phyloP scores from a whole-genome alignment of 768 basidiomycete species.

The Obba rivulosa region DNA sequence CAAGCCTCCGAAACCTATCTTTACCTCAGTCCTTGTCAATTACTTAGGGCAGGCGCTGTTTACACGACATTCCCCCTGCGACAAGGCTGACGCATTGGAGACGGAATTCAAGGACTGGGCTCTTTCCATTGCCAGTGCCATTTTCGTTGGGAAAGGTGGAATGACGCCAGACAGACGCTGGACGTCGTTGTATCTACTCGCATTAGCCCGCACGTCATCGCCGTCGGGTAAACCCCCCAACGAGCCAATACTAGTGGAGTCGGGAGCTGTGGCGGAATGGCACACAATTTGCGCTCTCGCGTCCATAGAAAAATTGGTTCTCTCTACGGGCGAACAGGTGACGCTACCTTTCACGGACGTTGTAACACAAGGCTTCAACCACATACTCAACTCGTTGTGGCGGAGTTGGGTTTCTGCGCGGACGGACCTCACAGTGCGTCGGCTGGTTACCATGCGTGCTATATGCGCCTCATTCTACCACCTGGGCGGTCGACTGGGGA shows the following conservation, averaged over 20 bases:
- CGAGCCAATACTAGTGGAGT: not conserved
- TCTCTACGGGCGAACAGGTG: not conserved
- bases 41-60: too few species aligned
- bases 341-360: not conserved
- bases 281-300: constrained; percentile 12
- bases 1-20: too few species aligned
- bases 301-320: constrained; percentile 5
- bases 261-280: constrained; percentile 12
- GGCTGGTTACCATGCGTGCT: constrained; percentile 1
- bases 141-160: not conserved
- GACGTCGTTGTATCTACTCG: constrained; percentile 10
- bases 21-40: too few species aligned
- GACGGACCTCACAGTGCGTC: not conserved
- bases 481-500: constrained; percentile 12
- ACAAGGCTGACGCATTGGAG: not conserved
- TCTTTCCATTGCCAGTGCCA: not conserved
- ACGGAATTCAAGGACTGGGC: not conserved
- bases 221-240: not conserved
- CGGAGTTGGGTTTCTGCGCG: constrained; percentile 26
- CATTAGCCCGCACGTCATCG: constrained; percentile 3
- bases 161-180: constrained; percentile 2
- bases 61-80: too few species aligned
- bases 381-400: constrained; percentile 23
- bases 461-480: constrained; percentile 17
- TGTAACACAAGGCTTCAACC: constrained; percentile 4